Evolutionary conservation across 371 early-diverging fungal species (phyloP), one percentile per base, ranked within the genome.

Genomic region (Mucor racemosus): DNA sequence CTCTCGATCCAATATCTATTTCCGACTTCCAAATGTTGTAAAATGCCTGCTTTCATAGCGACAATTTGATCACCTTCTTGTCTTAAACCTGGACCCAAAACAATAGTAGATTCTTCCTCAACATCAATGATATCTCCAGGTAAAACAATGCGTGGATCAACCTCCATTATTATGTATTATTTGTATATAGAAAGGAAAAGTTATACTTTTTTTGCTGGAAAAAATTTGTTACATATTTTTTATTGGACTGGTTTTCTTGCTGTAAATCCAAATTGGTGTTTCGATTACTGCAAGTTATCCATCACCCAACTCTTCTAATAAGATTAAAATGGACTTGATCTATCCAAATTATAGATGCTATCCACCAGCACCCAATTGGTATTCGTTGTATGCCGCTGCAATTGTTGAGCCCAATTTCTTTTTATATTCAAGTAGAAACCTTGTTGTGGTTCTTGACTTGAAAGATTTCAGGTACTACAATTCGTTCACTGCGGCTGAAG

Each of bases 81-180:
- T 46, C 76, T 72, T 39, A 95, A 77, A 7, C 96, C 97, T 3
- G 97, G 95, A 0, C 97, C 97, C 5, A 95, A 81, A 35, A 89
- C 66, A 44, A 81, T 67, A 5, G 73, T 57, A 6, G 60, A 58
- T 13, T 73, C 71, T 26, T 58, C 63, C 26, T 54, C 73, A 36
- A 74, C 78, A 40, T 62, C 54, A 63, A 91, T 77, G 4, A 77
- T 57, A 58, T 91, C 92, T 44, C 92, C 92, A 0, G 92, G 92
- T 31, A 91, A 65, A 21, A 90, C 89, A 13, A 89, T 76, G n/a
- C 72, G 74, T 57, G 62, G 65, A 65, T 73, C 70, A 26, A 57
- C 65, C 46, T 73, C 73, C 74, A 74, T 74, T 44, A 9, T 53
- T 14, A 9, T 58, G 14, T 44, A 34, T 10, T 69, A 38, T 10